Evolutionary conservation across 2,329 filamentous ascomycete genomes (phyloP), one percentile per base, ranked within the genome.

Genomic region (Polychaeton citri): DNA sequence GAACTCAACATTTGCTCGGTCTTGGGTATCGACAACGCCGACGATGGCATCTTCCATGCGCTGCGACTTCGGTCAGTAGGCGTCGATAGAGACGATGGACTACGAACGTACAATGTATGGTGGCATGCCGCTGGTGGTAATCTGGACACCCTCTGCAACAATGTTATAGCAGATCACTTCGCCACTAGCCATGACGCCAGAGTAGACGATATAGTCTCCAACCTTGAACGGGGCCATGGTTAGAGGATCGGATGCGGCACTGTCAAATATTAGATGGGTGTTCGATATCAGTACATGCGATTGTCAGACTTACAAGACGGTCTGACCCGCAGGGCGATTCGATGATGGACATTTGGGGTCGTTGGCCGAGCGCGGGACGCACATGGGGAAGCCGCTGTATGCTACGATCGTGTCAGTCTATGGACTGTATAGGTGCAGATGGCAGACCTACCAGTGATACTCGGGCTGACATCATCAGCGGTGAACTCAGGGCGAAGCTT

Each of bases 321-420:
- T 51, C 42, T 43, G 52, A 16, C 45, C 59, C 38, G 41, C 50
- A 34, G 47, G 52, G 35, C 49, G 54, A 38, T 64, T 64, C 9
- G 52, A 53, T 8, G 40, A 31, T 6, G 59, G 58, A 39, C 62
- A 65, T 12, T 53, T 48, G 0, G 47, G 34, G 30, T 62, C 57
- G 21, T 45, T 49, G 17, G 49, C 38, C 16, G 59, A 61, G 12
- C 67, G 55, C 0, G 64, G 66, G 13, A 70, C 62, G 38, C 66
- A 71, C 66, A 70, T 69, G 2, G 66, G 67, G 34, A 69, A 69
- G 0, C 67, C 67, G 9, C 61, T 63, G 48, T 67, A 69, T 2
- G 64, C 4, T 39, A n/a, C n/a, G n/a, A n/a, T n/a, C 46, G 36
- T n/a, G n/a, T n/a, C n/a, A n/a, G n/a, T n/a, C n/a, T n/a, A n/a